A percentile compares a stretch with the other conserved stretches of the same genome.
Conservation (phyloP, 1,284 basidiomycete genomes). For the Leucoagaricus sp. region DNA sequence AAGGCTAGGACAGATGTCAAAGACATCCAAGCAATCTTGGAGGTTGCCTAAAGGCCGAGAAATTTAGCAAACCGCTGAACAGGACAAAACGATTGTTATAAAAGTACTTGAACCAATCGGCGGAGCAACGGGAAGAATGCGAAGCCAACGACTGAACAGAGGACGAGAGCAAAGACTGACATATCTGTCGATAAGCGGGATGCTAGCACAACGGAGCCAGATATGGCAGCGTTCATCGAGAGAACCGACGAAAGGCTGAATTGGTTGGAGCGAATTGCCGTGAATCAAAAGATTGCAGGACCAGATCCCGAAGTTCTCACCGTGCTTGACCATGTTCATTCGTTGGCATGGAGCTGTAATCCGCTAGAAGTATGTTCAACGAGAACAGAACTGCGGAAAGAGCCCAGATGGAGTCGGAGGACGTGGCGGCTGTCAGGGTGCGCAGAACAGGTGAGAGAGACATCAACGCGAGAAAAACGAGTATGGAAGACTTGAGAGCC, state of each 20-base stretch:
- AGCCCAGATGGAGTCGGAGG: constrained; percentile 97
- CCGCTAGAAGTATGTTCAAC: constrained; percentile 48
- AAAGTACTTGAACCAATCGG: constrained; percentile 72
- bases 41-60: constrained; percentile 41
- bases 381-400: constrained; percentile 55
- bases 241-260: constrained; percentile 84
- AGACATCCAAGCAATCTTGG: constrained; percentile 43
- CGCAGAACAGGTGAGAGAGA: constrained; percentile 90
- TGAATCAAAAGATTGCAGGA: constrained; percentile 2
- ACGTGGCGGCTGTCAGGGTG: constrained; percentile 93
- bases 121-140: constrained; percentile 85
- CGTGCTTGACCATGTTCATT: constrained; percentile 53
- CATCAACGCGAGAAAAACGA: constrained; percentile 88
- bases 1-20: constrained; percentile 52
- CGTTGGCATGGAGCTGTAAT: constrained; percentile 45
- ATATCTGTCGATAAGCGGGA: constrained; percentile 84
- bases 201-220: constrained; percentile 91
- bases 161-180: constrained; percentile 88
- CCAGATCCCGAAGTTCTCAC: constrained; percentile 26
- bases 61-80: constrained; percentile 13
- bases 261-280: constrained; percentile 19
- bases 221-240: constrained; percentile 94
- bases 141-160: constrained; percentile 86
- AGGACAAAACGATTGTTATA: constrained; percentile 9
- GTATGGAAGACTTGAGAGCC: constrained; percentile 71